phyloP scores from a whole-genome alignment of 768 basidiomycete species.

The Russula foetens region DNA sequence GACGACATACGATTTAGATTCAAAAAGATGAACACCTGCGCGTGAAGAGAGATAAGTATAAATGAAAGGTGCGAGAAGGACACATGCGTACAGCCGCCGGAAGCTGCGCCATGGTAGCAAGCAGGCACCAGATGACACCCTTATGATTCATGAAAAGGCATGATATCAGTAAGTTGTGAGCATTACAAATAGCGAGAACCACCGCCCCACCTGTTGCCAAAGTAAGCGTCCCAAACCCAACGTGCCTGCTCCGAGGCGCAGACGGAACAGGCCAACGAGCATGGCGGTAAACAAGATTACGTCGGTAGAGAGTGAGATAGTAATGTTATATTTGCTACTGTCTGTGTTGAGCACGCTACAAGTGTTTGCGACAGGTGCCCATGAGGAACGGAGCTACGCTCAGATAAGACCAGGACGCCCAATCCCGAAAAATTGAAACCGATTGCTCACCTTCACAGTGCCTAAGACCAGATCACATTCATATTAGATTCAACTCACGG shows the following conservation, averaged over 20 bases:
- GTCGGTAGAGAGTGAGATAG: neutral
- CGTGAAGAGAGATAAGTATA: neutral
- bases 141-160: neutral
- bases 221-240: neutral
- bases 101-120: neutral
- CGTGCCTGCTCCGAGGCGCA: neutral
- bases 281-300: neutral
- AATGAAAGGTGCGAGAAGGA: neutral
- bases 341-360: neutral
- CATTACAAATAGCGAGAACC: neutral
- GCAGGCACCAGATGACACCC: neutral
- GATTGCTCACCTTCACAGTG: too few species aligned
- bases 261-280: neutral
- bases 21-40: conserved; percentile 2
- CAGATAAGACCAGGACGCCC: too few species aligned
- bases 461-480: too few species aligned
- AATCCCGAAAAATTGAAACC: too few species aligned
- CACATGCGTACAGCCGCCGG: neutral
- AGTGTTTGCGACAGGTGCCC: neutral
- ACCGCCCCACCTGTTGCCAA: neutral
- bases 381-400: neutral
- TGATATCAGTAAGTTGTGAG: too few species aligned
- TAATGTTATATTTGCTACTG: neutral
- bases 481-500: too few species aligned
- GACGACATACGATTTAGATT: neutral